These are phyloP conservation scores for Vinca minor DNA, from an alignment of 257 asterid genomes.

Conservation along the genomic window DNA sequence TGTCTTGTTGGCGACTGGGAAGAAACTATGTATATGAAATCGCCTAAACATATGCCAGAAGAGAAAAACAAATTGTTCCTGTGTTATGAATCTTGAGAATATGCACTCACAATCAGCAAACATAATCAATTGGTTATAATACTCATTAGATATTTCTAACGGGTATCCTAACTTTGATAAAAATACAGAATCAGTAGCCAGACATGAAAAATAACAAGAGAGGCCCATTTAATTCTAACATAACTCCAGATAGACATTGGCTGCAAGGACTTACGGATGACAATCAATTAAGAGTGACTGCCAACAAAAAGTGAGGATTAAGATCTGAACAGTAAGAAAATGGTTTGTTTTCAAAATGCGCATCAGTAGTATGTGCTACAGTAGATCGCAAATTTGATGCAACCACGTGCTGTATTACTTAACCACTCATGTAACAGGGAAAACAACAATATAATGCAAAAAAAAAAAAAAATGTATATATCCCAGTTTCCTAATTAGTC, in stretches of 20 bases:
- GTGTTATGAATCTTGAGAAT: slow-evolving; percentile 2
- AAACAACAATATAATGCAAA: background rate
- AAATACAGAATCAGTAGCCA: background rate
- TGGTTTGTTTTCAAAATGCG: background rate
- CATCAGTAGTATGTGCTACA: background rate
- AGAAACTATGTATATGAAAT: slow-evolving; percentile 83
- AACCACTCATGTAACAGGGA: background rate
- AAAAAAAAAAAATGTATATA: background rate
- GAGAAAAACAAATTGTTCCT: slow-evolving; percentile 5
- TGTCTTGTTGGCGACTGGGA: slow-evolving; percentile 88
- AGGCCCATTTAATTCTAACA: background rate
- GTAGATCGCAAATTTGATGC: background rate
- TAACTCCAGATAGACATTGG: background rate
- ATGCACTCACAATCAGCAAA: background rate
- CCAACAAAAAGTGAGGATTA: background rate
- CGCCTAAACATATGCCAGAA: slow-evolving; percentile 54
- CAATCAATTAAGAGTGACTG: background rate
- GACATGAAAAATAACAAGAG: background rate
- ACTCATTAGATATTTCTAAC: background rate
- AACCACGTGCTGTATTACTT: background rate
- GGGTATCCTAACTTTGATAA: background rate
- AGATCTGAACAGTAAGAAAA: background rate
- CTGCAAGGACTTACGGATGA: background rate
- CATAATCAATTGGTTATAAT: background rate
- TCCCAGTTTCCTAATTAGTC: background rate